phyloP scores from a whole-genome alignment of 192 early-diverging fungal genomes.

The Coemansia sp. region DNA sequence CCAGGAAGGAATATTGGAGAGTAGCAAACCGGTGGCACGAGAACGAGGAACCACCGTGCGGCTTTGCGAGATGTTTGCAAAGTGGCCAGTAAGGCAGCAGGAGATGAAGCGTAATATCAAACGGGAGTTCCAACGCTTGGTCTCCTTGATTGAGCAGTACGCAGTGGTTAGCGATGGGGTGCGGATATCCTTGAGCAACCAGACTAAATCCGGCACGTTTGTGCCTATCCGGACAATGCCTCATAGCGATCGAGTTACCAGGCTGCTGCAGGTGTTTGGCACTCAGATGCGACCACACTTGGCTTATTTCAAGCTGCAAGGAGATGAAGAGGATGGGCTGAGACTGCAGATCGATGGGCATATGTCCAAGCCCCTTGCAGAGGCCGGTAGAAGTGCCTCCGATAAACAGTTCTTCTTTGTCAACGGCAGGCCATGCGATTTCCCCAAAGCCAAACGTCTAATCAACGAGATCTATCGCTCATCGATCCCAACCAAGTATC shows the following conservation, averaged over 20 bases:
- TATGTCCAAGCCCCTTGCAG: slow-evolving; percentile 63
- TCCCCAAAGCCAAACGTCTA: slow-evolving; percentile 72
- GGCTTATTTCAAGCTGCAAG: not conserved
- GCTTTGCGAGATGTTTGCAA: slow-evolving; percentile 72
- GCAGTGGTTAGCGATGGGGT: slow-evolving; percentile 70
- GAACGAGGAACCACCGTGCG: slow-evolving; percentile 77
- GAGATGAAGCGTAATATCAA: slow-evolving; percentile 85
- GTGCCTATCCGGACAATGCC: slow-evolving; percentile 14
- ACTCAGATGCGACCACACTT: slow-evolving; percentile 51
- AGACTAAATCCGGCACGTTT: slow-evolving; percentile 28
- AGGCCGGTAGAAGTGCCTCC: slow-evolving; percentile 64
- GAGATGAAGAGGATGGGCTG: not conserved
- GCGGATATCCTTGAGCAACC: slow-evolving; percentile 64
- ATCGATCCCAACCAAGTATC: slow-evolving; percentile 71
- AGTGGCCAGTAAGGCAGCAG: slow-evolving; percentile 79
- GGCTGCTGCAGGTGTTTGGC: slow-evolving; percentile 76
- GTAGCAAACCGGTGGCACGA: slow-evolving; percentile 54
- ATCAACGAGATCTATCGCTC: slow-evolving; percentile 81
- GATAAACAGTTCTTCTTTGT: slow-evolving; percentile 90
- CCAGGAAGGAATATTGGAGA: slow-evolving; percentile 58
- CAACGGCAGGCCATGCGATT: slow-evolving; percentile 83
- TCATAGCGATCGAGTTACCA: slow-evolving; percentile 19
- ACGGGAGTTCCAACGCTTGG: slow-evolving; percentile 72
- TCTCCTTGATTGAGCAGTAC: slow-evolving; percentile 81
- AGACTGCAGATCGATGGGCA: slow-evolving; percentile 40